phyloP scores from a whole-genome alignment of 768 basidiomycete genomes.

The Macrolepiota dolichaula region DNA sequence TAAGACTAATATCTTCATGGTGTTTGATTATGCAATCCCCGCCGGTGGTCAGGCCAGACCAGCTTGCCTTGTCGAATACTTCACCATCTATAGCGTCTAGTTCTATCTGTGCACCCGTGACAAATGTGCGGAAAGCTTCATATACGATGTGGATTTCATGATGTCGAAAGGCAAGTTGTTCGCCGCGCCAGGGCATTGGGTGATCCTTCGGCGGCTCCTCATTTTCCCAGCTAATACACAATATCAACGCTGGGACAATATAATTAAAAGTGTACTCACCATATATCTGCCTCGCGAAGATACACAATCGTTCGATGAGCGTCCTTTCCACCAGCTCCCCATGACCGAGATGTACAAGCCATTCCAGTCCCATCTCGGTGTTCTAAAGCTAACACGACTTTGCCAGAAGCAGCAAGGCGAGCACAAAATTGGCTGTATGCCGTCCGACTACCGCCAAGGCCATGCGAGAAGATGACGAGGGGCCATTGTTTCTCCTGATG shows the following conservation, averaged over 20 bases:
- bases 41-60: slow-evolving; percentile 27
- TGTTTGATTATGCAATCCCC: slow-evolving; percentile 25
- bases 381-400: slow-evolving; percentile 78
- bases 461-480: slow-evolving; percentile 82
- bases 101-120: slow-evolving; percentile 29
- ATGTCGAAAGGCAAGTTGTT: slow-evolving; percentile 70
- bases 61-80: slow-evolving; percentile 35
- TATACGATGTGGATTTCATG: slow-evolving; percentile 68
- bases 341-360: slow-evolving; percentile 36
- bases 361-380: slow-evolving; percentile 81
- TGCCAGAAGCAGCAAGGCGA: slow-evolving; percentile 72
- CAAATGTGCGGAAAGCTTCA: slow-evolving; percentile 52
- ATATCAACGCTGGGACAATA: background rate
- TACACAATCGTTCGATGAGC: slow-evolving; percentile 40
- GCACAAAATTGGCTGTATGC: slow-evolving; percentile 76
- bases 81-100: slow-evolving; percentile 36
- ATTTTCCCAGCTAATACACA: slow-evolving; percentile 25
- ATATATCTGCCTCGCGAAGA: slow-evolving; percentile 51
- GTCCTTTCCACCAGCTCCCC: slow-evolving; percentile 25
- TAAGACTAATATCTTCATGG: slow-evolving; percentile 32
- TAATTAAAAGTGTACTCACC: slow-evolving; percentile 31
- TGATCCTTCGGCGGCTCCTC: slow-evolving; percentile 19
- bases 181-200: slow-evolving; percentile 50
- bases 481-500: slow-evolving; percentile 50
- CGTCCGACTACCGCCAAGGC: slow-evolving; percentile 70